Evolutionary conservation across 768 basidiomycete species (phyloP).

Genomic region (Panaeolus cyanescens): DNA sequence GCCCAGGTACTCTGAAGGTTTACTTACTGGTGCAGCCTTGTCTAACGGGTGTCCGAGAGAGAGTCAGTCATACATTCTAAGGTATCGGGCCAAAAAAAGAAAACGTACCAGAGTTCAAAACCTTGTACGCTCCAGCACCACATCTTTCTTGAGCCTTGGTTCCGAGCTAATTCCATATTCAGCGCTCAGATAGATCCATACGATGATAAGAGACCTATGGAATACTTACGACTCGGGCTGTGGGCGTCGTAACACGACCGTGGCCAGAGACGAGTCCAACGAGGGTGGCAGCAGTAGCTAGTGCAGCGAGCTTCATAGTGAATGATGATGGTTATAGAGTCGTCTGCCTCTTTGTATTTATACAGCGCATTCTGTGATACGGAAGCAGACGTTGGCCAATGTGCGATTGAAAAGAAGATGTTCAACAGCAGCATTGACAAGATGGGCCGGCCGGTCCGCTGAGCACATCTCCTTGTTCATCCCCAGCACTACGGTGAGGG

Average conservation of each 20-base stretch:
- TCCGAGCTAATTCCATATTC: slow-evolving; percentile 22
- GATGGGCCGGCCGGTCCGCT: no score
- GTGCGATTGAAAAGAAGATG: no score
- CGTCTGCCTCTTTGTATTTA: neutral
- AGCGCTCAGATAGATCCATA: neutral
- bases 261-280: neutral
- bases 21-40: slow-evolving; percentile 31
- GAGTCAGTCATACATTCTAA: neutral
- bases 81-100: neutral
- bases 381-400: neutral
- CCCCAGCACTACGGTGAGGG: no score
- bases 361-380: neutral
- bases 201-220: neutral
- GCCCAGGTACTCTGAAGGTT: neutral
- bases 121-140: slow-evolving; percentile 28
- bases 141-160: slow-evolving; percentile 30
- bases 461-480: no score
- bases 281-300: slow-evolving; percentile 2
- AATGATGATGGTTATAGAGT: neutral
- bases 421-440: no score
- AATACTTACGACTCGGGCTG: neutral
- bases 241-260: neutral
- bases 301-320: neutral
- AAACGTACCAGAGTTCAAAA: slow-evolving; percentile 24
- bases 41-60: slow-evolving; percentile 15